Evolutionary conservation across 176 grass and related monocot species (phyloP), one percentile per base, ranked within the genome.

Genomic region (Dactylis glomerata): DNA sequence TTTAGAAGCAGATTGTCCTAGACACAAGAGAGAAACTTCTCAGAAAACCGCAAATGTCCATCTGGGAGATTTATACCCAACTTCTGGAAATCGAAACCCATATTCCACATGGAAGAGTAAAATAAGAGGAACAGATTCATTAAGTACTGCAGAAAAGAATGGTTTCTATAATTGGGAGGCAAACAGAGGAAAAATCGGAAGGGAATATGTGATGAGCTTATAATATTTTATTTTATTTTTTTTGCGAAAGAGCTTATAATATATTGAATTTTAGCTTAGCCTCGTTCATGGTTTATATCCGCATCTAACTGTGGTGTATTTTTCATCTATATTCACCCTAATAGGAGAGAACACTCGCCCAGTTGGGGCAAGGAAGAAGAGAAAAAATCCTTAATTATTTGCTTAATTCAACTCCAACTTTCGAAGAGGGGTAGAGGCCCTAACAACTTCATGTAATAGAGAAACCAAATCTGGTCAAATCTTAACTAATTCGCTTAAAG

Each of bases 251-350:
- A n/a, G n/a, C n/a, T n/a, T n/a, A n/a, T n/a, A n/a, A n/a, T 45
- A 84, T 77, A 68, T 65, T 66, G 30, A 38, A 30, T 28, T 61
- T 77, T 75, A 77, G 16, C 28, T 67, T 67, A 33, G 33, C 58
- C 32, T 20, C 40, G 9, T 51, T 59, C 23, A 17, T 58, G 23
- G 31, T 82, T 22, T 51, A 69, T 50, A 69, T 71, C 23, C 28
- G 17, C 37, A 59, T 45, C 67, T 27, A 76, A 52, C 63, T 47
- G 8, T 13, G 54, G 15, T 77, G 34, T 55, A 22, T 30, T 68
- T 37, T 54, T 40, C 52, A 46, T 77, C 49, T 19, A 77, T 55
- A 85, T 42, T 44, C 30, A 32, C 47, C 41, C 26, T 7, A 75
- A n/a, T 38, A 69, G 56, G 61, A 32, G 61, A 64, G 28, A 30